Evolutionary conservation across 2,329 filamentous ascomycete species (phyloP).

Genomic region (Fusarium goolgardi): DNA sequence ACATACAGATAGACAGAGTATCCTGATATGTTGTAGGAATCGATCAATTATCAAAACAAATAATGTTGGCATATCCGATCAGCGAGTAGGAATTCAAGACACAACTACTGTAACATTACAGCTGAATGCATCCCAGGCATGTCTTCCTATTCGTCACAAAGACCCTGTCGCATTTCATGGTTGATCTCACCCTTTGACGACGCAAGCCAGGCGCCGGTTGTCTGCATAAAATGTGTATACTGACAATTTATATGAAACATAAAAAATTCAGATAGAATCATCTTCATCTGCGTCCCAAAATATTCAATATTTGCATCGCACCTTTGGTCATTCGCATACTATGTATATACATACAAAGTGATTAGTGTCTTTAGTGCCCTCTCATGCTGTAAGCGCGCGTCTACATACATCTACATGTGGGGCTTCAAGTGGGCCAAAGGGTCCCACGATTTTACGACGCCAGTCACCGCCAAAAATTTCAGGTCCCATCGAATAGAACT

Average conservation of each 20-base stretch:
- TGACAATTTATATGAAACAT: not conserved
- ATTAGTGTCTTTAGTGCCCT: not conserved
- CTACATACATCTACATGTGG: conserved; percentile 40
- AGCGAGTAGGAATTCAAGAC: conserved; percentile 5
- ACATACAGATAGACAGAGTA: conserved; percentile 3
- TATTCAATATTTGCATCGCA: not conserved
- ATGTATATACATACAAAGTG: not conserved
- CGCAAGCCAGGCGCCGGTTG: conserved; percentile 32
- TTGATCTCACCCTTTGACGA: conserved; percentile 26
- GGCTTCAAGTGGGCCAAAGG: conserved; percentile 17
- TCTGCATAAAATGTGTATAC: conserved; percentile 5
- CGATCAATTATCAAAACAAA: not conserved
- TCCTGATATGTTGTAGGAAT: conserved; percentile 10
- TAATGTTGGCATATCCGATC: not conserved
- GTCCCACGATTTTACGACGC: conserved; percentile 41
- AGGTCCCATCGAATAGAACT: conserved; percentile 18
- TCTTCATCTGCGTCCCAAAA: not conserved
- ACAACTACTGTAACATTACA: conserved; percentile 30
- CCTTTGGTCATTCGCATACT: not conserved
- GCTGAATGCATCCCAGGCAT: conserved; percentile 31
- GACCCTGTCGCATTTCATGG: conserved; percentile 28
- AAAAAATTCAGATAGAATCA: not conserved
- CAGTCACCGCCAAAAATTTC: conserved; percentile 47
- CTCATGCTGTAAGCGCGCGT: conserved; percentile 48
- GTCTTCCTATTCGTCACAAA: conserved; percentile 31